Evolutionary conservation across 257 asterid genomes (phyloP), one percentile per base, ranked within the genome.

Genomic region (Salvia rosmarinus): DNA sequence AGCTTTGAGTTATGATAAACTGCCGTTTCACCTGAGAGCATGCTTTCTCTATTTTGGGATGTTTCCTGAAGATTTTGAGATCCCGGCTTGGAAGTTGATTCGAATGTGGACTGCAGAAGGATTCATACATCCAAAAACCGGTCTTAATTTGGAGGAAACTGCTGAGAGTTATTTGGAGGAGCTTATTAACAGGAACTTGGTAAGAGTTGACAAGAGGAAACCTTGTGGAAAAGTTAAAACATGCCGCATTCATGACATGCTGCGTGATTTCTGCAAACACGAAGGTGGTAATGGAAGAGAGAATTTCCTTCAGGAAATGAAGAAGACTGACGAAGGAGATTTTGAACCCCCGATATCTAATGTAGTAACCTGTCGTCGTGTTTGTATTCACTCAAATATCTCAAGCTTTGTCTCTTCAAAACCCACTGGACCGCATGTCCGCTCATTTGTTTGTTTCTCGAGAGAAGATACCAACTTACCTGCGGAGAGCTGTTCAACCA

Each of bases 1-100:
- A 34, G 70, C 75, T 0, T 73, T 83, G 71, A 85, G 87, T 56
- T 42, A 20, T 9, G 2, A 11, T 42, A 11, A 0, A 0, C 0
- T 63, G 37, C 68, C 70, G 0, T 0, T 21, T 0, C 35, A 43
- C 21, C 4, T 64, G 70, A 32, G 8, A 4, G 1, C 0, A 3
- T 63, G 68, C 54, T 63, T 63, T 19, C 54, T 63, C 12, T 63
- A 63, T 63, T 5, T 64, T 11, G 70, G 55, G 21, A 13, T 44
- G 8, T 64, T 64, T 2, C 70, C 70, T 0, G 1, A 13, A 1
- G 56, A 21, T 14, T 43, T 3, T 23, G 40, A 43, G 56, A 64
- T 64, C 3, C 40, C 70, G 1, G 70, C 9, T 0, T 9, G 8
- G 60, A 20, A 4, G 3, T 10, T 54, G 60, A 21, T 20, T 3